Conservation (phyloP, 1,284 basidiomycete genomes). For the Caloboletus firmus region DNA sequence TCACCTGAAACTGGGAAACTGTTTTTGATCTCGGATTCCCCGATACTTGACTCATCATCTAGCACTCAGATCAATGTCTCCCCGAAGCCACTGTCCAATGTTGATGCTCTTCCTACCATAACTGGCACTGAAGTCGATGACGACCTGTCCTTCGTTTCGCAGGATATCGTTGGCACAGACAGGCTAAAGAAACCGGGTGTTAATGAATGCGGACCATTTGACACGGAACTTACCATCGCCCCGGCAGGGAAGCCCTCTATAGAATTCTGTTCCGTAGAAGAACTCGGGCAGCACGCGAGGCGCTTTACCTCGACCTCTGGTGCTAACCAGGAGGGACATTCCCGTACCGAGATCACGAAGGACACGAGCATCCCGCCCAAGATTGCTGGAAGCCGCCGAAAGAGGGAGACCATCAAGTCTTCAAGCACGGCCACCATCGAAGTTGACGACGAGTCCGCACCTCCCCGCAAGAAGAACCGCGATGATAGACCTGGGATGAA, state of each 20-base stretch:
- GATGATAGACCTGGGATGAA: not conserved
- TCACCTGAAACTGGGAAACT: not conserved
- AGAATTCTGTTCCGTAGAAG: not conserved
- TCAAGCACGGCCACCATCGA: constrained; percentile 10
- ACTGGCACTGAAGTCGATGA: not conserved
- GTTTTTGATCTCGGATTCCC: not conserved
- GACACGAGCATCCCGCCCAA: constrained; percentile 8
- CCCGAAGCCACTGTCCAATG: constrained; percentile 1
- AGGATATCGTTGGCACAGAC: not conserved
- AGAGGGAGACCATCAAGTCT: constrained; percentile 22
- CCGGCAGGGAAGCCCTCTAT: not conserved
- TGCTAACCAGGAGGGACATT: not conserved
- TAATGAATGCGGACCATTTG: not conserved
- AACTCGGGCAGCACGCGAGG: not conserved
- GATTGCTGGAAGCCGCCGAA: constrained; percentile 30
- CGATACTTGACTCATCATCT: constrained; percentile 16
- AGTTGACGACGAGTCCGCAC: constrained; percentile 18
- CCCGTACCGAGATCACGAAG: not conserved
- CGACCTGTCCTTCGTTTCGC: not conserved
- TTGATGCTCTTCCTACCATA: not conserved
- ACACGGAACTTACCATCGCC: not conserved
- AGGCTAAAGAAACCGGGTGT: not conserved
- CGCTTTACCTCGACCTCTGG: not conserved
- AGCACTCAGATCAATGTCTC: constrained; percentile 18
- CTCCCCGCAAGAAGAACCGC: constrained; percentile 28